phyloP scores from a whole-genome alignment of 2,329 filamentous ascomycete genomes.

The Massarina eburnea region DNA sequence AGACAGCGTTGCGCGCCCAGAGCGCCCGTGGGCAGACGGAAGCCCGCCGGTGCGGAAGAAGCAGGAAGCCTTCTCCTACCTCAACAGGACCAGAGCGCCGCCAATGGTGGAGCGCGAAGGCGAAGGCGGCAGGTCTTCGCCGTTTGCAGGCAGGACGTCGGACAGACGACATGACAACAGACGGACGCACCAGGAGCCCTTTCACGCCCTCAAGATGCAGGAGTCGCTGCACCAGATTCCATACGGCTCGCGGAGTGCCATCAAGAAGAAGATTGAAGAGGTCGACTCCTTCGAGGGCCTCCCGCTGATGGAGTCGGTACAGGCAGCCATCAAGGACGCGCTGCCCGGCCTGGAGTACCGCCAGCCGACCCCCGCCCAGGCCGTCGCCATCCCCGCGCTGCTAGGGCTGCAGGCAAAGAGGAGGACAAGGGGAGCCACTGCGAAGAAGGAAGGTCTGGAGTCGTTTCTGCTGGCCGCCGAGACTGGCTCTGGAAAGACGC shows the following conservation, averaged over 20 bases:
- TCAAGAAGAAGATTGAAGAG: constrained; percentile 64
- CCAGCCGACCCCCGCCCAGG: constrained; percentile 84
- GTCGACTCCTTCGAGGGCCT: constrained; percentile 82
- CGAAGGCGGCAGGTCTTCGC: constrained; percentile 5
- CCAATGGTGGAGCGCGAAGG: constrained; percentile 20
- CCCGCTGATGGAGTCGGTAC: constrained; percentile 69
- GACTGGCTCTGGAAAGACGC: constrained; percentile 94
- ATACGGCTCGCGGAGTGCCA: constrained; percentile 66
- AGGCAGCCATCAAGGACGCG: constrained; percentile 74
- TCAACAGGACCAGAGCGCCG: constrained; percentile 38
- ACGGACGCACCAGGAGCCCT: constrained; percentile 51
- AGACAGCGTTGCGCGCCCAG: constrained; percentile 31
- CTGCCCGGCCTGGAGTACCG: constrained; percentile 74
- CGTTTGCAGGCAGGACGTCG: constrained; percentile 5
- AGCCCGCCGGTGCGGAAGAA: constrained; percentile 24
- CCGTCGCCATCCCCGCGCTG: constrained; percentile 81
- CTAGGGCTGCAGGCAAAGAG: constrained; percentile 57
- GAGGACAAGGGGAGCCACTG: constrained; percentile 30
- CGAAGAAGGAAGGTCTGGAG: constrained; percentile 49
- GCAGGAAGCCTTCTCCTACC: constrained; percentile 34
- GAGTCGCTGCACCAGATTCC: constrained; percentile 73
- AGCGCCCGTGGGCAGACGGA: constrained; percentile 15
- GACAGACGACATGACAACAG: constrained; percentile 21
- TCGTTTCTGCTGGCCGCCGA: constrained; percentile 88
- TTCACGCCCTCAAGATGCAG: constrained; percentile 94